Conservation (phyloP, 2,329 filamentous ascomycete genomes). For the Botrytis elliptica region DNA sequence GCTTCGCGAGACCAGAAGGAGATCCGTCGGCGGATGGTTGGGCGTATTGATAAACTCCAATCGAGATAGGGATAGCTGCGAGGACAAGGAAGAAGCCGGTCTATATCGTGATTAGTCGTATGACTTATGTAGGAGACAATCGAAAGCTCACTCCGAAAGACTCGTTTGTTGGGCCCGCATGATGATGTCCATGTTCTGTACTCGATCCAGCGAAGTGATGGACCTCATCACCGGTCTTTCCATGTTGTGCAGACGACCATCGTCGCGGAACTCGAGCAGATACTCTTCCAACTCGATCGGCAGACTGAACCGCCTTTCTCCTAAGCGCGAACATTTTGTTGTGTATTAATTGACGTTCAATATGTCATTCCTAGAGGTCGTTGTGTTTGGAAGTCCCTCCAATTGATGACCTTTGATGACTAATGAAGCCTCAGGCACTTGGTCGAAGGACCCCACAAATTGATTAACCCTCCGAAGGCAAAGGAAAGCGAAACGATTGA, state of each 20-base stretch:
- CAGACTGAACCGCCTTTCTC: constrained; percentile 38
- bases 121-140: not conserved
- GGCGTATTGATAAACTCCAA: constrained; percentile 48
- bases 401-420: constrained; percentile 5
- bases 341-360: constrained; percentile 34
- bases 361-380: not conserved
- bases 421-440: not conserved
- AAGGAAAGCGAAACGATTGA: not conserved
- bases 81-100: constrained; percentile 49
- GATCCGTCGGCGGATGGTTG: constrained; percentile 41
- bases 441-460: not conserved
- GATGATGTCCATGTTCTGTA: constrained; percentile 37
- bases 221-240: constrained; percentile 29
- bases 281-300: constrained; percentile 30
- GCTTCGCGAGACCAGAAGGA: constrained; percentile 44
- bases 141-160: constrained; percentile 49
- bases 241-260: constrained; percentile 31
- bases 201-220: constrained; percentile 27
- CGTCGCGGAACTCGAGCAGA: constrained; percentile 25
- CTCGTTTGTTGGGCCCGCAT: constrained; percentile 45
- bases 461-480: not conserved
- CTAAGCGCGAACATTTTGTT: constrained; percentile 38
- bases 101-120: constrained; percentile 38
- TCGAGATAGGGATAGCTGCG: constrained; percentile 45
- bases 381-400: not conserved